Conservation (phyloP, 768 basidiomycete genomes). For the Boletus sensibilis region DNA sequence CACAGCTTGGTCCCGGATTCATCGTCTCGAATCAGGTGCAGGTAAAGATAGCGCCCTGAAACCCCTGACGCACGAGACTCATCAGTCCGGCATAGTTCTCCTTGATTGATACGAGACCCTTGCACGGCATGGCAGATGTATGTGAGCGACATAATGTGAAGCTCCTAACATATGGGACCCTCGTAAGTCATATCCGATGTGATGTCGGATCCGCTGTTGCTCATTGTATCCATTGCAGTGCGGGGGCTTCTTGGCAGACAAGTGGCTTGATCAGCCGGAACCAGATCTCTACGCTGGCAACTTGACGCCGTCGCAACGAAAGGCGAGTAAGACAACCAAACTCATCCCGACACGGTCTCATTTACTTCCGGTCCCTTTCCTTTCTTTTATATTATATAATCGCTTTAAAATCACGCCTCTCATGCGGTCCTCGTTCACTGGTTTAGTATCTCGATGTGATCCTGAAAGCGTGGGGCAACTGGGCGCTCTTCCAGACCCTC, state of each 20-base stretch:
- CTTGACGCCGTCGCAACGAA: conserved; percentile 80
- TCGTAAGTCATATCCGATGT: conserved; percentile 46
- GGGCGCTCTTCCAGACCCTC: conserved; percentile 71
- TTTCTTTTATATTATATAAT: background rate
- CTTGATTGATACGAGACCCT: conserved; percentile 72
- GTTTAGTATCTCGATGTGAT: conserved; percentile 84
- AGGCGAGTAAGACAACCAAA: conserved; percentile 44
- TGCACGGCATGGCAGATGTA: conserved; percentile 75
- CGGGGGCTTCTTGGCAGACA: conserved; percentile 78
- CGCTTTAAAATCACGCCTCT: background rate
- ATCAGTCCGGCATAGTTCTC: conserved; percentile 56
- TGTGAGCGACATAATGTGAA: conserved; percentile 72
- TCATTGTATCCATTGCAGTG: conserved; percentile 48
- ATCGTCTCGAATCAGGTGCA: conserved; percentile 85
- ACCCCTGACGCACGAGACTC: conserved; percentile 2
- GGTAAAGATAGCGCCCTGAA: conserved; percentile 38
- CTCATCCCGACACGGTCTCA: background rate
- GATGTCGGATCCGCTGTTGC: background rate
- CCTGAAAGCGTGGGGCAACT: conserved; percentile 72
- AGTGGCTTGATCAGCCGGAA: conserved; percentile 65
- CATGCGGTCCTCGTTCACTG: background rate
- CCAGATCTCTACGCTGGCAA: conserved; percentile 68
- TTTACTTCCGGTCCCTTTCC: background rate
- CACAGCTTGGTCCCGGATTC: conserved; percentile 62
- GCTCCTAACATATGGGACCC: conserved; percentile 77